These are phyloP conservation scores for Friedmanniomyces endolithicus DNA, from an alignment of 495 filamentous ascomycete genomes.

Conservation along the genomic window DNA sequence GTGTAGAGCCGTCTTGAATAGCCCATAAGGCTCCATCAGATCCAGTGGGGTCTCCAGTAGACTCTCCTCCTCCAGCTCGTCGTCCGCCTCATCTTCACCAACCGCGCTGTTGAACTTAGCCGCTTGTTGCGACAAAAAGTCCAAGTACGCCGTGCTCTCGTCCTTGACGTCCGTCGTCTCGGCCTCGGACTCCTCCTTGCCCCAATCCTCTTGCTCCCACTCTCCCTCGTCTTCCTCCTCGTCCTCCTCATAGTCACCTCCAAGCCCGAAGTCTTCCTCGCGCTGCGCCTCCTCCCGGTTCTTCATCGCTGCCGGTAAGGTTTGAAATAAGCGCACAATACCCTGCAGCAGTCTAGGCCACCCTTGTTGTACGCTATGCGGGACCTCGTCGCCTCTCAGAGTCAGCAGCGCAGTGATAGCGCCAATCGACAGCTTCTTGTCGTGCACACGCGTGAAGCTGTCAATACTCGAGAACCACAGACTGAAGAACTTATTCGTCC, in stretches of 20 bases:
- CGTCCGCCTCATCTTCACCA: conserved; percentile 70
- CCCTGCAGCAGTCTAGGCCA: conserved; percentile 94
- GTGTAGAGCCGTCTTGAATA: conserved; percentile 69
- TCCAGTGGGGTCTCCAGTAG: conserved; percentile 88
- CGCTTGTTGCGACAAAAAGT: conserved; percentile 84
- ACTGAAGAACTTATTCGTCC: conserved; percentile 99
- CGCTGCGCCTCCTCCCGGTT: conserved; percentile 87
- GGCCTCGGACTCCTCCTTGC: conserved; percentile 31
- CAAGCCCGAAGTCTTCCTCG: conserved; percentile 68
- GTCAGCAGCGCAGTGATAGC: conserved; percentile 78
- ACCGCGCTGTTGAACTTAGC: conserved; percentile 63
- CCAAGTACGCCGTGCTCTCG: conserved; percentile 86
- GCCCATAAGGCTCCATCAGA: conserved; percentile 80
- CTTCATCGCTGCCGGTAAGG: conserved; percentile 73
- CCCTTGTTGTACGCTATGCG: conserved; percentile 77
- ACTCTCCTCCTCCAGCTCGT: conserved; percentile 82
- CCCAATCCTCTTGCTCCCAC: conserved; percentile 61
- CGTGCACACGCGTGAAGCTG: conserved; percentile 82
- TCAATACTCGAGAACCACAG: conserved; percentile 96
- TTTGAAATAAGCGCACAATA: conserved; percentile 81
- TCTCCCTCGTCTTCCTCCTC: conserved; percentile 57
- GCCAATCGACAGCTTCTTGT: conserved; percentile 94
- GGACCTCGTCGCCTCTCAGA: conserved; percentile 63
- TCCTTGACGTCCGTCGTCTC: conserved; percentile 56
- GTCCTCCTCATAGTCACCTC: conserved; percentile 46